Percentiles rank a stretch among this genome's conserved stretches.
Evolutionary conservation across 148 eudicot species (phyloP).

Genomic region (Cornus suecica): DNA sequence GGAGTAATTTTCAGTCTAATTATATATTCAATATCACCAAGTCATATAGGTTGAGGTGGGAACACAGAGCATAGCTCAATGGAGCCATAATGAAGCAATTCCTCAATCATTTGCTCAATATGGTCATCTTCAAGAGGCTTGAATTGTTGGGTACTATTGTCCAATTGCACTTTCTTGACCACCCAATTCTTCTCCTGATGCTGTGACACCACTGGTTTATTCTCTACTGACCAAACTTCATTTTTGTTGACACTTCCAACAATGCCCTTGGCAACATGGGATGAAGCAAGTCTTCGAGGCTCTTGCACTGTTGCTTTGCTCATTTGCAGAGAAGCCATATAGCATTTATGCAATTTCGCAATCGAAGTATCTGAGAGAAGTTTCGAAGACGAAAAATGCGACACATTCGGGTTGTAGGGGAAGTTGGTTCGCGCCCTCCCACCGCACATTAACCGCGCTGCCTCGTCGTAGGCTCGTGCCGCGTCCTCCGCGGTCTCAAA

Average conservation of each 20-base stretch:
- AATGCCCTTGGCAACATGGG: not conserved
- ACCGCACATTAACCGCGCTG: conserved; percentile 82
- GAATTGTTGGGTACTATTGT: conserved; percentile 8
- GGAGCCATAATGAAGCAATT: conserved; percentile 62
- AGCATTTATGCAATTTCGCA: conserved; percentile 76
- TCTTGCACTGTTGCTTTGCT: conserved; percentile 41
- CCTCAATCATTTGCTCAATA: conserved; percentile 73
- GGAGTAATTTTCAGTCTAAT: too few relatives aligned
- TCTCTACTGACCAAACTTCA: conserved; percentile 22
- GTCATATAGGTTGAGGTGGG: not conserved
- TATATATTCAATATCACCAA: not conserved
- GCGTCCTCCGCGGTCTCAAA: conserved; percentile 86
- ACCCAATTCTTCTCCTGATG: conserved; percentile 21
- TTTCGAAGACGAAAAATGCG: conserved; percentile 47
- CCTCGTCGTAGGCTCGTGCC: conserved; percentile 78
- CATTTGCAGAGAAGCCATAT: conserved; percentile 66
- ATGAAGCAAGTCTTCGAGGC: conserved; percentile 17
- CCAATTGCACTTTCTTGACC: not conserved
- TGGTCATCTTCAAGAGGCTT: conserved; percentile 51
- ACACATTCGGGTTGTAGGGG: conserved; percentile 62
- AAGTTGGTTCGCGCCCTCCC: conserved; percentile 72
- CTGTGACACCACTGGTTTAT: conserved; percentile 12
- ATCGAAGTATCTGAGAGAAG: conserved; percentile 71
- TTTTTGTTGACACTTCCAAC: conserved; percentile 5
- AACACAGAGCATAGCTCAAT: conserved; percentile 37